Percentiles rank a stretch among this genome's conserved stretches.
phyloP scores from a whole-genome alignment of 805 yeast genomes.

The Yarrowia sp. region DNA sequence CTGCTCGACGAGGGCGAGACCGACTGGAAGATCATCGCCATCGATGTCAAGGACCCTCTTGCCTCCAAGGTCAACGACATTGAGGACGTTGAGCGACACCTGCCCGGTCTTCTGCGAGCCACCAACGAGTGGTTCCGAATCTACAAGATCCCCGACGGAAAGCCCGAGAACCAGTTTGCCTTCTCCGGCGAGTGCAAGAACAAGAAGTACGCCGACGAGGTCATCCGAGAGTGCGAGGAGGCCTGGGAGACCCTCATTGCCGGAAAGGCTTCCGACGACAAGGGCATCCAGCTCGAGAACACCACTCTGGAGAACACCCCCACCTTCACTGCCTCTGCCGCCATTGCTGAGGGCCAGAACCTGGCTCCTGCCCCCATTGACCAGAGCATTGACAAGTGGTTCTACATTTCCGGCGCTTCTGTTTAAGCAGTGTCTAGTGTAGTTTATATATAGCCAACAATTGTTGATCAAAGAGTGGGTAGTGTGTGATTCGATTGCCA shows the following conservation, averaged over 20 bases:
- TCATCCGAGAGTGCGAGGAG: constrained; percentile 74
- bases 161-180: constrained; percentile 95
- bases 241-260: constrained; percentile 77
- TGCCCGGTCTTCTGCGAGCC: constrained; percentile 90
- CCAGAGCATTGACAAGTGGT: constrained; percentile 96
- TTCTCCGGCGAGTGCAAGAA: constrained; percentile 89
- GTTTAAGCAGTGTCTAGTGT: constrained; percentile 27
- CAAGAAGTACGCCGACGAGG: constrained; percentile 79
- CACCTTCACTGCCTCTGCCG: constrained; percentile 48
- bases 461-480: neutral
- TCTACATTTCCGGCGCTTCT: constrained; percentile 67
- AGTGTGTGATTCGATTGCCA: no score
- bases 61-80: constrained; percentile 84
- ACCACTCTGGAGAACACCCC: constrained; percentile 62
- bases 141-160: constrained; percentile 97
- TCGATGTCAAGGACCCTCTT: constrained; percentile 83
- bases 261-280: constrained; percentile 57
- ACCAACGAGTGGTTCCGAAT: constrained; percentile 98
- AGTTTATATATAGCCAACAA: neutral
- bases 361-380: constrained; percentile 90
- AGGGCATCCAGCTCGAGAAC: constrained; percentile 74
- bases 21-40: constrained; percentile 90
- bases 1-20: constrained; percentile 95
- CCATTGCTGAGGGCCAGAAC: constrained; percentile 67
- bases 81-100: constrained; percentile 82